Evolutionary conservation across 371 early-diverging fungal species (phyloP), one percentile per base, ranked within the genome.

Genomic region (Apophysomyces elegans): DNA sequence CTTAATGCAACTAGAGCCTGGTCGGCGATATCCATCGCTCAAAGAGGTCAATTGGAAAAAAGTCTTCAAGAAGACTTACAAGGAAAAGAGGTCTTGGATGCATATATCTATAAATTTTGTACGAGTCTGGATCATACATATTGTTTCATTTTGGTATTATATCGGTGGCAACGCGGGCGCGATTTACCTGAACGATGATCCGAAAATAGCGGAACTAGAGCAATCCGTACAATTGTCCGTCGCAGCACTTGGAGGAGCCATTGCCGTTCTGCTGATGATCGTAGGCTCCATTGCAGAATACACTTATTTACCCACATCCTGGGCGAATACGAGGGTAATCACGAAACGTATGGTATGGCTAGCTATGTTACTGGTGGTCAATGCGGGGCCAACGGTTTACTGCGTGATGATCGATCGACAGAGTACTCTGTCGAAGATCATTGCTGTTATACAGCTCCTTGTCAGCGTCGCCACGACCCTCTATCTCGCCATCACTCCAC

Each of bases 21-120:
- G 77, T 14, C 81, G 87, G 61, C 83, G 93, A 35, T 95, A 88
- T 79, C 62, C 58, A 1, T 77, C 74, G 14, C 70, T 94, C 35
- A 66, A 74, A 35, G 78, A 90, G 14, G 85, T 95, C 47, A 72
- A 85, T 59, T 94, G 93, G 93, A 71, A 70, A 13, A 81, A 82
- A 45, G 85, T 86, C 5, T 91, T 94, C 77, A 68, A 74, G 69
- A 95, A 94, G 74, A 93, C 94, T 0, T 95, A 91, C 73, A 88
- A 89, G 66, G 96, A 95, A 78, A 86, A 86, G 59, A 89, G 95
- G 36, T 91, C 93, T 0, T 88, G 91, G 87, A 75, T 90, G 74
- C 96, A 95, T 75, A 66, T 93, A 41, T 80, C 91, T 44, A 84
- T 91, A 68, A 95, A 95, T 74, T 95, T 95, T 64, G 84, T 89